These are phyloP conservation scores for Trichoderma sp. DNA, from an alignment of 2,329 filamentous ascomycete species.

Conservation along the genomic window DNA sequence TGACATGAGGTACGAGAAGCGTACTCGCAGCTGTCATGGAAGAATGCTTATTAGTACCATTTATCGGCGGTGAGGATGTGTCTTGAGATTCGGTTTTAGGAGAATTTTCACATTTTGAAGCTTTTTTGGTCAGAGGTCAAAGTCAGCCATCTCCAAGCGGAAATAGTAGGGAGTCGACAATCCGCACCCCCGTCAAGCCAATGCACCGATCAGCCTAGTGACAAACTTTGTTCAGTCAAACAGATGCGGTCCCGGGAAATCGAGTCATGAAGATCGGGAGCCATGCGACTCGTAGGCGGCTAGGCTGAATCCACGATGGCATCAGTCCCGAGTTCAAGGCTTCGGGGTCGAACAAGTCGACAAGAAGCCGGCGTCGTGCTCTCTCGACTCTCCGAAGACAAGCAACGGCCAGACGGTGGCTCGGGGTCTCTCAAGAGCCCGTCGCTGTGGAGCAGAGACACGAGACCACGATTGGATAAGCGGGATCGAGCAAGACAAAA, in stretches of 20 bases:
- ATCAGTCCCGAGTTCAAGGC: not conserved
- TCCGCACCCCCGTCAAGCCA: not conserved
- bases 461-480: constrained; percentile 2
- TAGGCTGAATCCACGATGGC: not conserved
- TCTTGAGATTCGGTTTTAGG: not conserved
- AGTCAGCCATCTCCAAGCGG: not conserved
- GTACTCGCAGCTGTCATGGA: not conserved
- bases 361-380: not conserved
- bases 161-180: not conserved
- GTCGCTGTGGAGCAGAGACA: not conserved
- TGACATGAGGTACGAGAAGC: not conserved
- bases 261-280: constrained; percentile 1
- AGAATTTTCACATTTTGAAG: not conserved
- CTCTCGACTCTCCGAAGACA: not conserved
- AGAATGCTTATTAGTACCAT: not conserved
- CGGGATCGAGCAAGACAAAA: not conserved
- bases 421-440: not conserved
- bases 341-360: not conserved
- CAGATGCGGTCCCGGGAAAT: not conserved
- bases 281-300: not conserved
- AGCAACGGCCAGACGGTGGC: not conserved
- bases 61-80: not conserved
- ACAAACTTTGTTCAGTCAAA: not conserved
- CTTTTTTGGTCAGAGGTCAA: not conserved
- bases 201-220: constrained; percentile 2